A percentile compares a stretch with the other conserved stretches of the same genome.
These are phyloP conservation scores for Monosporascus sp. DNA, from an alignment of 2,329 filamentous ascomycete genomes.

Conservation along the genomic window DNA sequence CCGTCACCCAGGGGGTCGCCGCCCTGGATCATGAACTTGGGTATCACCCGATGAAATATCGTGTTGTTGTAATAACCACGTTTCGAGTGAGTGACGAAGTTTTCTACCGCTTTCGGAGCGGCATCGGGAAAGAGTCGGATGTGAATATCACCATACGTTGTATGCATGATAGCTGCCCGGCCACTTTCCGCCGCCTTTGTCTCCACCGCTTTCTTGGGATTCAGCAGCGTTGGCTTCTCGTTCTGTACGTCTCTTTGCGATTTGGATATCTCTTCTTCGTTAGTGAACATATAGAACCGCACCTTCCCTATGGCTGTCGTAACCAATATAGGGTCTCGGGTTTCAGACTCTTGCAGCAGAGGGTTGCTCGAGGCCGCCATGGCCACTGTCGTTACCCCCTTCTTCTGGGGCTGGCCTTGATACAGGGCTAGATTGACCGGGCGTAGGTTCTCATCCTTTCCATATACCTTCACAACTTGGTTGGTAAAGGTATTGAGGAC, in stretches of 20 bases:
- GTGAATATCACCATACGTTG: constrained; percentile 88
- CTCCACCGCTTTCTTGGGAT: constrained; percentile 49
- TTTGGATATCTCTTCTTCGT: constrained; percentile 78
- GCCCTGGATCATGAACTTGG: constrained; percentile 95
- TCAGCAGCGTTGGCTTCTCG: constrained; percentile 73
- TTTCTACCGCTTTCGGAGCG: constrained; percentile 92
- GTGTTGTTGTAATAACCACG: constrained; percentile 96
- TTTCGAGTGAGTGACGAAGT: constrained; percentile 88
- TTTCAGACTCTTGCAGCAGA: constrained; percentile 84
- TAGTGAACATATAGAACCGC: constrained; percentile 97
- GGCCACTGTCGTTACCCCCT: constrained; percentile 85
- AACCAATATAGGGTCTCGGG: constrained; percentile 82
- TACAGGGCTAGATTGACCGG: constrained; percentile 81
- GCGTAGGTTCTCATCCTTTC: constrained; percentile 81
- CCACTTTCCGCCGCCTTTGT: constrained; percentile 67
- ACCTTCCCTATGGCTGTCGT: constrained; percentile 79
- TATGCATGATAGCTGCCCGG: constrained; percentile 80
- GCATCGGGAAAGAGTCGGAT: constrained; percentile 89
- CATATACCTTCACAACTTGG: constrained; percentile 83
- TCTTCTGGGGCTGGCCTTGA: constrained; percentile 92
- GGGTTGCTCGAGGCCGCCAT: constrained; percentile 97
- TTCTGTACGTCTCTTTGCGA: constrained; percentile 88
- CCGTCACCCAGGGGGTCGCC: constrained; percentile 86
- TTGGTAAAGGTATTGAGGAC: constrained; percentile 96
- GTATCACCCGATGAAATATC: constrained; percentile 94